Evolutionary conservation across 2,329 filamentous ascomycete genomes (phyloP).

Genomic region (Trichoderma guizhouense): DNA sequence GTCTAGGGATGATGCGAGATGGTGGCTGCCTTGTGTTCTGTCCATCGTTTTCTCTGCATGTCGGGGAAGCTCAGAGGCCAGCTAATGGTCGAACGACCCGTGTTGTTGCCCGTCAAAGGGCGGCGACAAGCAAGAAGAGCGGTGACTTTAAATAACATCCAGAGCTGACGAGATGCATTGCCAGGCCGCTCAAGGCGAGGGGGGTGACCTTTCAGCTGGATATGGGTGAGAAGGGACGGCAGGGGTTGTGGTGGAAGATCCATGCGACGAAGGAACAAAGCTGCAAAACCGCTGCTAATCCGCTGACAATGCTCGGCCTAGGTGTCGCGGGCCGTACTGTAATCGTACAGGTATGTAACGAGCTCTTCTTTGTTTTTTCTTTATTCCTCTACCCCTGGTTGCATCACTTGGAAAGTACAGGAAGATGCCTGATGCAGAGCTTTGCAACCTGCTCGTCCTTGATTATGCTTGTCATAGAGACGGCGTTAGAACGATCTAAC

Average conservation of each 20-base stretch:
- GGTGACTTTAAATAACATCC: conserved; percentile 8
- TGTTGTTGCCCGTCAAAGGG: background rate
- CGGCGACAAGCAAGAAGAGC: background rate
- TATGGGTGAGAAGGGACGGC: background rate
- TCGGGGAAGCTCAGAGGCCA: background rate
- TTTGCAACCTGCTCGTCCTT: background rate
- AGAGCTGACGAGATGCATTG: conserved; percentile 7
- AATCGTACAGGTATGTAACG: background rate
- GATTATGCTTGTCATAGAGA: background rate
- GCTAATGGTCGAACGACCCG: background rate
- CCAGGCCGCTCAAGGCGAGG: background rate
- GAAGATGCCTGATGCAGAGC: background rate
- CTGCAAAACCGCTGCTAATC: background rate
- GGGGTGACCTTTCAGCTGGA: conserved; percentile 12
- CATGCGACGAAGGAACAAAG: background rate
- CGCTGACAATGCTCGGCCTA: background rate
- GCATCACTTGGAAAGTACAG: background rate
- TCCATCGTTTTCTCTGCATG: background rate
- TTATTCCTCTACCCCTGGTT: background rate
- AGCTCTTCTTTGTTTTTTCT: background rate
- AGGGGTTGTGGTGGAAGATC: conserved; percentile 12
- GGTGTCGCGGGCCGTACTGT: background rate
- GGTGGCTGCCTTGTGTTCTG: conserved; percentile 2
- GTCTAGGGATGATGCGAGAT: conserved; percentile 3
- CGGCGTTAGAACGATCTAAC: background rate